Evolutionary conservation across 179 eudicot species (phyloP).

Genomic region (Nepenthes alata): DNA sequence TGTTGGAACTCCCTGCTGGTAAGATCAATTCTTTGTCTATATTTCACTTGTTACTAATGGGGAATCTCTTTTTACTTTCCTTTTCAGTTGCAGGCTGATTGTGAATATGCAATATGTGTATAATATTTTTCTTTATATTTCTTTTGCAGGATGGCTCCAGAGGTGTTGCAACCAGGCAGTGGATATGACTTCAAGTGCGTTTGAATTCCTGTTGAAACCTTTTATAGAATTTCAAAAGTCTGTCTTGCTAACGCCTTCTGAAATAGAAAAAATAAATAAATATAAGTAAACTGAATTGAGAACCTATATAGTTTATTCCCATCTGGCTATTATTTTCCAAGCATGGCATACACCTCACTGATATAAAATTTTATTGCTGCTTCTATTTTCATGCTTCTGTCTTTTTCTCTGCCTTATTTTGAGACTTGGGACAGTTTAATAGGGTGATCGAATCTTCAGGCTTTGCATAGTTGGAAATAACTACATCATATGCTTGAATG

Average conservation of each 20-base stretch:
- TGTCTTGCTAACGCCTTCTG: too few species aligned
- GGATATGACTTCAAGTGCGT: slow-evolving; percentile 98
- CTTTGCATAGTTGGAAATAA: too few species aligned
- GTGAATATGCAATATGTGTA: not conserved
- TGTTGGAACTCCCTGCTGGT: slow-evolving; percentile 99
- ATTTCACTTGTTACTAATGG: not conserved
- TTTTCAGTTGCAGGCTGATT: not conserved
- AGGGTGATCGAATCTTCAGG: too few species aligned
- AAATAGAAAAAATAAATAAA: too few species aligned
- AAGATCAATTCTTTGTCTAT: slow-evolving; percentile 7
- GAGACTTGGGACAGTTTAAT: too few species aligned
- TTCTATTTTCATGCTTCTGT: not conserved
- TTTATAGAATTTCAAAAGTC: too few species aligned
- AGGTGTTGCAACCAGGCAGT: slow-evolving; percentile 89
- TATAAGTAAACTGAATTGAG: too few species aligned
- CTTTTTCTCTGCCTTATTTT: not conserved
- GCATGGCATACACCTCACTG: too few species aligned
- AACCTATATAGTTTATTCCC: too few species aligned
- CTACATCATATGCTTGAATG: too few species aligned
- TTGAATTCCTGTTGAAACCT: not conserved
- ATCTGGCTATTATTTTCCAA: too few species aligned
- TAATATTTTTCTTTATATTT: slow-evolving; percentile 9
- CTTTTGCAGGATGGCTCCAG: slow-evolving; percentile 93
- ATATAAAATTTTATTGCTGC: too few species aligned
- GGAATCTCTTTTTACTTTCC: not conserved